Evolutionary conservation across 1,284 basidiomycete genomes (phyloP), one percentile per base, ranked within the genome.

Genomic region (Moniliophthora roreri): DNA sequence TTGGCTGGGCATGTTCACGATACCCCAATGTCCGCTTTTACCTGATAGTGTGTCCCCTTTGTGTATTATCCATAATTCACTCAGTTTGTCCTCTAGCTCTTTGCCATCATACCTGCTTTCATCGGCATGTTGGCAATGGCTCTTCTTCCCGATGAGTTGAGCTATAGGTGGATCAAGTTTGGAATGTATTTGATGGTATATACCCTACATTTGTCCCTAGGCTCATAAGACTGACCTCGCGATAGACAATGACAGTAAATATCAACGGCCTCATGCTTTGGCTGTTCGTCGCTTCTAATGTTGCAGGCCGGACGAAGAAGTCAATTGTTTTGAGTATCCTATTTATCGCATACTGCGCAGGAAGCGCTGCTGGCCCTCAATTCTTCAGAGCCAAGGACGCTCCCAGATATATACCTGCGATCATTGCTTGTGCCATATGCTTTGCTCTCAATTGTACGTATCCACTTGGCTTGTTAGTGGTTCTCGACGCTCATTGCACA

Each of bases 261-360:
- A 34, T 55, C 4, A 58, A 58, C 38, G 56, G 56, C 47, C 46
- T 55, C 9, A 40, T 55, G 38, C 48, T 58, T 1, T 58, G 56
- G 56, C 44, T 51, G 16, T 55, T 55, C 34, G 42, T 58, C 15
- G 53, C 56, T 15, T 58, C 56, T 2, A 58, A 58, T 41, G 53
- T 58, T 24, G 56, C 53, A 15, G 56, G 56, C 11, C 53, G 56
- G 28, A 58, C 56, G 6, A 58, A 58, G 36, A 58, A 58, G 40
- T 55, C 56, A 5, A 46, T 51, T 24, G 56, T 55, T 1, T 58
- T 53, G 9, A 53, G 51, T 28, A 53, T 58, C 38, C 50, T 58
- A 24, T 58, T 58, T 48, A 51, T 58, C 4, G 56, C 49, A 9
- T 58, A 58, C 39, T 58, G 56, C 37, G 44, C 51, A 3, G 56